Evolutionary conservation across 2,329 filamentous ascomycete genomes (phyloP).

Genomic region (Eutypa lata): DNA sequence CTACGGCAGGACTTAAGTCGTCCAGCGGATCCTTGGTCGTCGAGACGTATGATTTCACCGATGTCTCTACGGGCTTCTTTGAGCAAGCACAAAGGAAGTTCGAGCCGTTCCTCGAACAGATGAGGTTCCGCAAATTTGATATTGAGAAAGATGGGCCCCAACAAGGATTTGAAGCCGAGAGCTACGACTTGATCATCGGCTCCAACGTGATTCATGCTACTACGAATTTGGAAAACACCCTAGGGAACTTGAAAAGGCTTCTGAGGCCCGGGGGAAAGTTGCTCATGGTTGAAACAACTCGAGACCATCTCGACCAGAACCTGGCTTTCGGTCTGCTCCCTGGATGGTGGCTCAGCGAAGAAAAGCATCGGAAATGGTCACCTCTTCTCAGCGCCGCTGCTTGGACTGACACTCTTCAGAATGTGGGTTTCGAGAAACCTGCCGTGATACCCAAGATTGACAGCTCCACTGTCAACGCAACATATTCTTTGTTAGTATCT

Average conservation of each 20-base stretch:
- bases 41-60: too few species aligned
- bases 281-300: slow-evolving; percentile 15
- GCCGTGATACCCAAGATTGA: too few species aligned
- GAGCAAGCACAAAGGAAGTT: too few species aligned
- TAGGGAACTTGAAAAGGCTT: slow-evolving; percentile 16
- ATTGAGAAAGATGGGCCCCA: slow-evolving; percentile 20
- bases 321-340: slow-evolving; percentile 13
- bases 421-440: slow-evolving; percentile 7
- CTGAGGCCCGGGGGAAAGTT: slow-evolving; percentile 20
- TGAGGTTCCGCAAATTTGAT: slow-evolving; percentile 30
- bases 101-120: too few species aligned
- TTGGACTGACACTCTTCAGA: slow-evolving; percentile 1
- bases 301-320: slow-evolving; percentile 3
- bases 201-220: slow-evolving; percentile 20
- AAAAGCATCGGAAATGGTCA: too few species aligned
- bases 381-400: slow-evolving; percentile 2
- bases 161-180: slow-evolving; percentile 8
- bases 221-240: slow-evolving; percentile 7
- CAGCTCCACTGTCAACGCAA: too few species aligned
- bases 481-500: too few species aligned
- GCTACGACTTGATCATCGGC: slow-evolving; percentile 24
- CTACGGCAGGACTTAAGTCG: too few species aligned
- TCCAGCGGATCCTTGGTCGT: too few species aligned
- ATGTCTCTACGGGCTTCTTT: too few species aligned
- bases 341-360: slow-evolving; percentile 14